Evolutionary conservation across 805 yeast genomes (phyloP).

Genomic region (Pachysolen tannophilus): DNA sequence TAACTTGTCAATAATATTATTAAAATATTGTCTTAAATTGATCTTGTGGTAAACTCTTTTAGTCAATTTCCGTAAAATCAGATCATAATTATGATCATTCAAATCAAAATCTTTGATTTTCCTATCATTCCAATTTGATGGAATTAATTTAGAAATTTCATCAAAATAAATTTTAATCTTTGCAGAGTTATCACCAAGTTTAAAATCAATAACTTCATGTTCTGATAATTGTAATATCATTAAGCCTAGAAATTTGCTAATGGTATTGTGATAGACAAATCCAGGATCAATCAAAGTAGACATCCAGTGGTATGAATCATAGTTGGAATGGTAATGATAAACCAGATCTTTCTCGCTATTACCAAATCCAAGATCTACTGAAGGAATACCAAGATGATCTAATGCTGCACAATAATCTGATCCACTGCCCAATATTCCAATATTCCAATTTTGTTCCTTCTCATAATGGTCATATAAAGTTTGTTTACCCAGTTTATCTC

Average conservation of each 20-base stretch:
- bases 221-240: slow-evolving; percentile 42
- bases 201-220: slow-evolving; percentile 34
- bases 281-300: slow-evolving; percentile 52
- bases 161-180: slow-evolving; percentile 29
- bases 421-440: slow-evolving; percentile 57
- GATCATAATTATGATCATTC: slow-evolving; percentile 3
- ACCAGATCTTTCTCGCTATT: slow-evolving; percentile 41
- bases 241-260: slow-evolving; percentile 48
- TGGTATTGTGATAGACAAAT: slow-evolving; percentile 47
- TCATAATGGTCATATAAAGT: slow-evolving; percentile 30
- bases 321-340: slow-evolving; percentile 72
- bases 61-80: slow-evolving; percentile 5
- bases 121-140: slow-evolving; percentile 28
- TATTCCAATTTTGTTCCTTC: slow-evolving; percentile 20
- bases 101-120: slow-evolving; percentile 8
- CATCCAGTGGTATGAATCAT: slow-evolving; percentile 72
- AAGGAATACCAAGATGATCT: slow-evolving; percentile 53
- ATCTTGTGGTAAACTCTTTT: slow-evolving; percentile 5
- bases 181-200: slow-evolving; percentile 30
- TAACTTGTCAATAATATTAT: slow-evolving; percentile 8
- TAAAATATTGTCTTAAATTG: slow-evolving; percentile 1
- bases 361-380: slow-evolving; percentile 51
- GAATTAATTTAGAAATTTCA: slow-evolving; percentile 26
- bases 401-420: slow-evolving; percentile 59
- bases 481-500: no score